Evolutionary conservation across 176 grass and related monocot genomes (phyloP).

Genomic region (Oropetium thomaeum): DNA sequence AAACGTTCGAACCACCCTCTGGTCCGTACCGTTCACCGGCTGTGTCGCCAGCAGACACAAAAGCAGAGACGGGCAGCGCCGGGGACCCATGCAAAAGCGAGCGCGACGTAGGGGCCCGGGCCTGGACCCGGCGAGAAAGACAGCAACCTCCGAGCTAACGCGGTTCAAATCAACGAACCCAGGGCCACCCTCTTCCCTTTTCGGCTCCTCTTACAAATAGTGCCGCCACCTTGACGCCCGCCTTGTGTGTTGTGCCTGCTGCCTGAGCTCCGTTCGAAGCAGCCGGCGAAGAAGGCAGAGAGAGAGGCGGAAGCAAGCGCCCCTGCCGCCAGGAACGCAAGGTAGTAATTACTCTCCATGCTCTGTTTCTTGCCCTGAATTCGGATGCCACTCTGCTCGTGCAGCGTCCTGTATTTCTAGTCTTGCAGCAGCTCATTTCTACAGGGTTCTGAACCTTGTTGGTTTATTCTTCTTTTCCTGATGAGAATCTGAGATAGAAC

Average conservation of each 20-base stretch:
- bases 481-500: neutral
- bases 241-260: too few relatives aligned
- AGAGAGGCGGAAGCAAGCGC: neutral
- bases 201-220: constrained; percentile 50
- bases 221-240: constrained; percentile 20
- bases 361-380: neutral
- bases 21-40: neutral
- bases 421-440: neutral
- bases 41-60: neutral
- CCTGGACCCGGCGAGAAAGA: neutral
- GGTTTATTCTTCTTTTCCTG: neutral
- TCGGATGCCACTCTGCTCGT: neutral
- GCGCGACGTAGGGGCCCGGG: neutral
- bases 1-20: constrained; percentile 39
- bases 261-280: neutral
- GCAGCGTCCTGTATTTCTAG: too few relatives aligned
- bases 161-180: constrained; percentile 35
- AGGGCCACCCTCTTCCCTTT: neutral
- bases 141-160: constrained; percentile 47
- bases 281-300: neutral
- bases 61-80: neutral
- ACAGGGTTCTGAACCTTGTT: neutral
- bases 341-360: constrained; percentile 5
- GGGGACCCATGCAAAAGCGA: constrained; percentile 22
- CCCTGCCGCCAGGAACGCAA: neutral